Base-by-base conservation (phyloP, 2,329 filamentous ascomycete species). In the Alternaria sp. region DNA sequence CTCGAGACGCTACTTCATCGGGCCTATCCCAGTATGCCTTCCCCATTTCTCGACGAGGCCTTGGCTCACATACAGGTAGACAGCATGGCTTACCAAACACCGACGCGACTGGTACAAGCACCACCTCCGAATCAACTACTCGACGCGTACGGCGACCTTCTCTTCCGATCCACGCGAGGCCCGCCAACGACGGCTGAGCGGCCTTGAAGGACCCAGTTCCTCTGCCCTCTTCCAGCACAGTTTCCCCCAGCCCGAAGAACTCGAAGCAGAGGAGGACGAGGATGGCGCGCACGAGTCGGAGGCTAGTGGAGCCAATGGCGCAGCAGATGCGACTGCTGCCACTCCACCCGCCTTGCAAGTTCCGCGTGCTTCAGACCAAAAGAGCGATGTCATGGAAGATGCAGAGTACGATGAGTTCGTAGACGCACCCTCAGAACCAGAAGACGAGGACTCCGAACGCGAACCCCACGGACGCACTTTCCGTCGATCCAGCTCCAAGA, bases 21-120 rank as follows among this genome's bases (percentile, higher is more conserved):
- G 88, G 1, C 88, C 88, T 36, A 87, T 90, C 36, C 88, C 88
- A 22, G 75, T 78, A 74, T 56, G 74, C 65, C 49, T 38, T 36
- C 62, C 41, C 50, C 10, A 20, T n/a, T 27, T 43, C 25, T n/a
- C 54, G 38, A n/a, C 10, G 44, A 34, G 14, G 57, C 41, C 59
- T 44, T 28, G 44, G 54, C 71, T 73, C 50, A 72, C 60, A 32
- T 34, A 38, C 43, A 20, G 41, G 43, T 54, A 78, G 45, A 85
- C 87, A 68, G 87, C 86, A 58, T 90, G 88, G 88, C 81, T 89
- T 55, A 86, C 85, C 67, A 86, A 84, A 62, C 85, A 89, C 73
- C 82, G 87, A 54, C 87, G 87, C 68, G 83, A 86, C 59, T 90
- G 88, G 88, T 89, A 89, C 76, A 85, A 81, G 66, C 78, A 81